Conservation (phyloP, 2,329 filamentous ascomycete genomes). For the Monosporascus sp. region DNA sequence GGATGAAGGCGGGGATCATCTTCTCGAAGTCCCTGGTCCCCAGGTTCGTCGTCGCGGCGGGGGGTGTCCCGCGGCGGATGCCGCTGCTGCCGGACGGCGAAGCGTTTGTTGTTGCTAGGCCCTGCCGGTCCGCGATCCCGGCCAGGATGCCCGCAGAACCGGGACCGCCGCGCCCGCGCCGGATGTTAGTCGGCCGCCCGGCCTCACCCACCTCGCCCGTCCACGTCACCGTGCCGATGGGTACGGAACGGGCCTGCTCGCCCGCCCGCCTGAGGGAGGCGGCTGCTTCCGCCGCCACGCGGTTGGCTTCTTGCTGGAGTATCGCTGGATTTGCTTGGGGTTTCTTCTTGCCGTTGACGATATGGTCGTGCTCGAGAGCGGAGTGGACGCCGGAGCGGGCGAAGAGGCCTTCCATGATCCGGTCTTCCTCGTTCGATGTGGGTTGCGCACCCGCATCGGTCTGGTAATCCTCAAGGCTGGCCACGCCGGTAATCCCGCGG, state of each 20-base stretch:
- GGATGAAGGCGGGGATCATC: constrained; percentile 75
- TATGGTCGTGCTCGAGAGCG: constrained; percentile 89
- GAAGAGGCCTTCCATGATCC: constrained; percentile 86
- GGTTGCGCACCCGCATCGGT: constrained; percentile 46
- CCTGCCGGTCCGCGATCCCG: constrained; percentile 54
- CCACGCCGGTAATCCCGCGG: constrained; percentile 27
- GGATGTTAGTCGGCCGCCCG: constrained; percentile 59
- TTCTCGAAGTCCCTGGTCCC: constrained; percentile 59
- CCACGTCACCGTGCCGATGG: constrained; percentile 87
- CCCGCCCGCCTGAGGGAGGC: constrained; percentile 68
- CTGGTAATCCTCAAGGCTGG: constrained; percentile 23
- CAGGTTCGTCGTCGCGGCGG: constrained; percentile 35
- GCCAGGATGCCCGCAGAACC: constrained; percentile 51
- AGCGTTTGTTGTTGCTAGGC: constrained; percentile 15
- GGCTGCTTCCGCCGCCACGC: constrained; percentile 72
- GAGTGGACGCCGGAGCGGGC: constrained; percentile 80
- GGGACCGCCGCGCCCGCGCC: constrained; percentile 43
- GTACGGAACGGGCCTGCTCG: constrained; percentile 65
- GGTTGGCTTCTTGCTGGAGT: constrained; percentile 75
- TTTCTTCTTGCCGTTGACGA: constrained; percentile 71
- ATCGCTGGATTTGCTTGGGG: constrained; percentile 71
- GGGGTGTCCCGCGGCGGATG: constrained; percentile 16
- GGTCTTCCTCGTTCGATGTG: constrained; percentile 55
- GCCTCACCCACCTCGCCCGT: constrained; percentile 78
- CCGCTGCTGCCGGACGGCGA: constrained; percentile 19